Evolutionary conservation across 768 basidiomycete genomes (phyloP), one percentile per base, ranked within the genome.

Genomic region (Lactifluus hygrophoroides): DNA sequence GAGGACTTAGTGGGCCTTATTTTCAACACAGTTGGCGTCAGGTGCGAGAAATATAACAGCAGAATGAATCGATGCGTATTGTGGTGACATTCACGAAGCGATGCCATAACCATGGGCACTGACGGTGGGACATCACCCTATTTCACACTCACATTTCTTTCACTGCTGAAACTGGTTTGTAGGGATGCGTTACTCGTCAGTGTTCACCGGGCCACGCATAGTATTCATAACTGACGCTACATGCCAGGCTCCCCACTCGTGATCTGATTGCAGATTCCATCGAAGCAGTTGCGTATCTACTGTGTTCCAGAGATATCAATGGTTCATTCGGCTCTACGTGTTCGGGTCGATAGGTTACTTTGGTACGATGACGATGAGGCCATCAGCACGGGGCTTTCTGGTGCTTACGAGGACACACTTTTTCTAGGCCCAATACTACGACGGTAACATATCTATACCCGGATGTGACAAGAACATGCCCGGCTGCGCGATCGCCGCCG

Each of bases 391-490:
- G 17, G 17, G 28, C 19, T 27, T 27, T 5, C 19, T 4, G 9
- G 35, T 11, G 8, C 34, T 50, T n/a, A 54, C 28, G 19, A n/a
- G n/a, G n/a, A 23, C 3, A 45, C 16, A 42, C 40, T 5, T 25
- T 13, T 21, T 32, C 51, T 54, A 88, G 88, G 88, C 89, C 21
- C 90, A 93, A 74, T 83, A 90, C 66, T 92, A 93, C 65, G 91
- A 94, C 60, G 90, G 82, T 13, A 90, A 91, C 66, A 90, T 93
- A 64, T 82, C 87, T 5, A 78, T 92, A 53, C 91, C 91, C 17
- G 90, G 90, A 56, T 93, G 90, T 64, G 90, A 93, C 72, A 93
- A 93, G 75, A 93, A 93, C 68, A 92, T 93, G 91, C 90, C 90
- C 9, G 91, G 89, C 17, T 88, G 86, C 67, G 76, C 91, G 56